Percentiles rank a stretch among this genome's conserved stretches.
Evolutionary conservation across 179 eudicot species (phyloP).

Genomic region (Beta lomatogona): DNA sequence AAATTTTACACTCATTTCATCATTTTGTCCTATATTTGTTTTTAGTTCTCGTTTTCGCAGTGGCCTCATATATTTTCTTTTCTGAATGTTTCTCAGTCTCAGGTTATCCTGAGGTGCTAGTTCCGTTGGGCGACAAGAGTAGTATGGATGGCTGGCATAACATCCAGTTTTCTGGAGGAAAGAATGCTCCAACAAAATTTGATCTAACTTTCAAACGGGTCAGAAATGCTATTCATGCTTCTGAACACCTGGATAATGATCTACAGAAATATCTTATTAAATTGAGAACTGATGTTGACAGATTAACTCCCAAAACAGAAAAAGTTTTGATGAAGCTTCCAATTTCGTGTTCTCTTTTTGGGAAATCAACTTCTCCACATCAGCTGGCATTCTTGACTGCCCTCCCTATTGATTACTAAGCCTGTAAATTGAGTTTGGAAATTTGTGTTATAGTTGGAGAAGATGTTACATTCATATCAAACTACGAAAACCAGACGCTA

Average conservation of each 20-base stretch:
- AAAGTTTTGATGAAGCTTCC: constrained; percentile 74
- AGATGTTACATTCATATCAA: neutral
- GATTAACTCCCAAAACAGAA: constrained; percentile 60
- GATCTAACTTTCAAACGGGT: constrained; percentile 61
- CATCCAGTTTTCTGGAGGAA: constrained; percentile 92
- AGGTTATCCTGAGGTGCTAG: constrained; percentile 57
- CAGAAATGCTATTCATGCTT: constrained; percentile 33
- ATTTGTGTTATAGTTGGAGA: neutral
- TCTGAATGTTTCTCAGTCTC: constrained; percentile 22
- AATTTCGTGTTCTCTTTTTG: constrained; percentile 83
- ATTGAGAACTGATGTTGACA: constrained; percentile 77
- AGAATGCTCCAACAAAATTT: constrained; percentile 71
- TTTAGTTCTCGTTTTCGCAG: neutral
- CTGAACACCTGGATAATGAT: constrained; percentile 16
- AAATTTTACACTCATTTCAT: too few relatives aligned
- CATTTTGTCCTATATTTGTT: too few relatives aligned
- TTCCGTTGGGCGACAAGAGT: constrained; percentile 58
- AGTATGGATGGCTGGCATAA: constrained; percentile 72
- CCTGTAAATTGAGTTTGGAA: neutral
- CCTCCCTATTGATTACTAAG: constrained; percentile 45
- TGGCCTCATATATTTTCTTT: neutral
- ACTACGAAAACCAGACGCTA: neutral
- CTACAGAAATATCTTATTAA: constrained; percentile 46
- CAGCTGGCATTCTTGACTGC: constrained; percentile 67
- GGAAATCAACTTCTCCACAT: constrained; percentile 88